These are phyloP conservation scores for Tubosaeta sp. DNA, from an alignment of 768 basidiomycete species.

Conservation along the genomic window DNA sequence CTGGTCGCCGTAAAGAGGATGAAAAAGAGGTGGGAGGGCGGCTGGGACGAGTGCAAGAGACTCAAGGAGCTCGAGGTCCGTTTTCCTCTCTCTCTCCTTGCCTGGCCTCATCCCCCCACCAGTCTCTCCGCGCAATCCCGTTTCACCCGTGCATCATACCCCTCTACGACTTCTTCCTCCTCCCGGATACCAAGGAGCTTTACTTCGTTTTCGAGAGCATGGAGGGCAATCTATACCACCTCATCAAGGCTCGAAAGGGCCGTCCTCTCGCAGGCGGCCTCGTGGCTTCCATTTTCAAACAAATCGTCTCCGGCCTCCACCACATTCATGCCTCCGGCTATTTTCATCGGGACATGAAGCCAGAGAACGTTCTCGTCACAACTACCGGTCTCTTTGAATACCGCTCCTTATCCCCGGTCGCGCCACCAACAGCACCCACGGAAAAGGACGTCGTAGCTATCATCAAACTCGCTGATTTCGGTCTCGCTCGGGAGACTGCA, in stretches of 20 bases:
- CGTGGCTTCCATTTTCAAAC: conserved; percentile 90
- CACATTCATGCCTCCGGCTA: conserved; percentile 93
- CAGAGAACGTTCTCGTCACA: conserved; percentile 97
- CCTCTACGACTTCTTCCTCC: conserved; percentile 97
- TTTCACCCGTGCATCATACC: conserved; percentile 98
- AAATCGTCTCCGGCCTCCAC: conserved; percentile 84
- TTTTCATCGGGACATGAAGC: conserved; percentile 99
- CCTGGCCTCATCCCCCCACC: conserved; percentile 15
- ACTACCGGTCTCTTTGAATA: conserved; percentile 96
- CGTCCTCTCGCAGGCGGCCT: conserved; percentile 95
- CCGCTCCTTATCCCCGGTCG: conserved; percentile 67
- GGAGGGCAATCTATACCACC: conserved; percentile 99
- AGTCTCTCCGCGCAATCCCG: conserved; percentile 94
- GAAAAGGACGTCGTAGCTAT: conserved; percentile 96
- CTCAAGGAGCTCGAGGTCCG: conserved; percentile 93
- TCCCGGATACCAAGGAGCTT: conserved; percentile 93
- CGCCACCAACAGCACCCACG: conserved; percentile 56
- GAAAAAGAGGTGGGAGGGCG: conserved; percentile 97
- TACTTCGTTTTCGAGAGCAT: conserved; percentile 99
- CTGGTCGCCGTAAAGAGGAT: conserved; percentile 97
- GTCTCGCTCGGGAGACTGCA: conserved; percentile 85
- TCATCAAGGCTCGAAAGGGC: conserved; percentile 95
- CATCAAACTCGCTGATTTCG: conserved; percentile 98
- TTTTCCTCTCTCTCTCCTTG: conserved; percentile 17
- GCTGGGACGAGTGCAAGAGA: conserved; percentile 95